A percentile compares a stretch with the other conserved stretches of the same genome.
Evolutionary conservation across 805 yeast genomes (phyloP).

Genomic region (Saturnispora silvae): DNA sequence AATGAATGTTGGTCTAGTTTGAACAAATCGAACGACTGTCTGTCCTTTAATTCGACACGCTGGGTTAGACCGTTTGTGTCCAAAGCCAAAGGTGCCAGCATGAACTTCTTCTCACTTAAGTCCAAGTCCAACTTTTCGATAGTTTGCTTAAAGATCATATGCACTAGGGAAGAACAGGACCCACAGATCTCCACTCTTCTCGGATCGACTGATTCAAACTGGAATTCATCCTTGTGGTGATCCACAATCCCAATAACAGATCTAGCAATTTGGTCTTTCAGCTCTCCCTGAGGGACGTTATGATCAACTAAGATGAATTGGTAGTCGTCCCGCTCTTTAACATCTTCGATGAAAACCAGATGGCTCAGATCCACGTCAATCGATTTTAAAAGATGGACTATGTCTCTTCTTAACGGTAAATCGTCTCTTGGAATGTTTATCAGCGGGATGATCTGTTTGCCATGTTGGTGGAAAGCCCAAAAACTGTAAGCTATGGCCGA

Average conservation of each 20-base stretch:
- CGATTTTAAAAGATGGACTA: constrained; percentile 39
- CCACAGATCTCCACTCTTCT: constrained; percentile 55
- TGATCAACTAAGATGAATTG: constrained; percentile 72
- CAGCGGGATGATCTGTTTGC: constrained; percentile 47
- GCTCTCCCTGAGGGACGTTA: constrained; percentile 50
- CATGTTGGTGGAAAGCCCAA: constrained; percentile 27
- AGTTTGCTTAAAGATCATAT: constrained; percentile 32
- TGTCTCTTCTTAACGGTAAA: constrained; percentile 60
- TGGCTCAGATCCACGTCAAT: constrained; percentile 37
- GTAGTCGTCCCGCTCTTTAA: constrained; percentile 24
- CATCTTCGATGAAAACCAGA: constrained; percentile 62
- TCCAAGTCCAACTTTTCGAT: constrained; percentile 8
- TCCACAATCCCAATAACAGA: constrained; percentile 59
- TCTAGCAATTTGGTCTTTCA: constrained; percentile 23
- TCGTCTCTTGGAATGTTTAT: constrained; percentile 64
- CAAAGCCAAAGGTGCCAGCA: constrained; percentile 56
- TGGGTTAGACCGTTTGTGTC: constrained; percentile 65
- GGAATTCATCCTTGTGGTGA: constrained; percentile 71
- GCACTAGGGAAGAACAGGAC: constrained; percentile 70
- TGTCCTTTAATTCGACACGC: constrained; percentile 55
- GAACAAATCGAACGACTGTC: constrained; percentile 33
- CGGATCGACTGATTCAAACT: constrained; percentile 43
- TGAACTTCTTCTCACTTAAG: constrained; percentile 26
- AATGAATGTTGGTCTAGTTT: neutral
- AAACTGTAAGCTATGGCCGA: constrained; percentile 67